Conservation (phyloP, 257 asterid genomes). For the Plantago major region DNA sequence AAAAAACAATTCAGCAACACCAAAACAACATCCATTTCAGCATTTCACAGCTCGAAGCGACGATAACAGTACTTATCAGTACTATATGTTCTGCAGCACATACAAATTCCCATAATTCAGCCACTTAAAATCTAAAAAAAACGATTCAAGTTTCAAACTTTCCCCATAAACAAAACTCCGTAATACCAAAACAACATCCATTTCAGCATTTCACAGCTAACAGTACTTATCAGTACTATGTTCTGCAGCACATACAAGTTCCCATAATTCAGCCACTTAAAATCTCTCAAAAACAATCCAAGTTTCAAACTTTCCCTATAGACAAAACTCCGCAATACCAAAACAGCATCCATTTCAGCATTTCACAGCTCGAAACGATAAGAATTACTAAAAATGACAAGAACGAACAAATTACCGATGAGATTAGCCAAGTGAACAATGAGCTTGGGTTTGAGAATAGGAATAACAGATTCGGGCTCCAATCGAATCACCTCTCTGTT, state of each 20-base stretch:
- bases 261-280: no score
- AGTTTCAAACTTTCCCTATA: no score
- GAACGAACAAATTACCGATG: constrained; percentile 46
- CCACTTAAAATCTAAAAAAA: no score
- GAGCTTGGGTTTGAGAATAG: constrained; percentile 91
- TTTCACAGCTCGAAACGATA: neutral
- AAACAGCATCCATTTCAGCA: neutral
- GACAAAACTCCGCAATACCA: neutral
- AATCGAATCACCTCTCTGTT: constrained; percentile 76
- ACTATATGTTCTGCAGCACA: constrained; percentile 52
- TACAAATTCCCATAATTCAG: neutral
- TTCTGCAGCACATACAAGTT: no score
- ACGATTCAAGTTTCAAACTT: no score
- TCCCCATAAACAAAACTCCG: no score
- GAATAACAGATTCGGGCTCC: constrained; percentile 92
- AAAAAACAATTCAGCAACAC: no score
- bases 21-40: neutral
- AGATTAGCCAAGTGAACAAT: constrained; percentile 85
- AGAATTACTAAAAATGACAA: neutral
- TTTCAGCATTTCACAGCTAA: neutral
- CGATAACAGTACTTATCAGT: constrained; percentile 44
- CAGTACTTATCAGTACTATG: constrained; percentile 49
- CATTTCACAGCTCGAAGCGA: neutral
- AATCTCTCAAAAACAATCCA: no score
- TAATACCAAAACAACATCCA: neutral